A percentile compares a stretch with the other conserved stretches of the same genome.
Evolutionary conservation across 176 grass and related monocot genomes (phyloP).

Genomic region (Ananas comosus): DNA sequence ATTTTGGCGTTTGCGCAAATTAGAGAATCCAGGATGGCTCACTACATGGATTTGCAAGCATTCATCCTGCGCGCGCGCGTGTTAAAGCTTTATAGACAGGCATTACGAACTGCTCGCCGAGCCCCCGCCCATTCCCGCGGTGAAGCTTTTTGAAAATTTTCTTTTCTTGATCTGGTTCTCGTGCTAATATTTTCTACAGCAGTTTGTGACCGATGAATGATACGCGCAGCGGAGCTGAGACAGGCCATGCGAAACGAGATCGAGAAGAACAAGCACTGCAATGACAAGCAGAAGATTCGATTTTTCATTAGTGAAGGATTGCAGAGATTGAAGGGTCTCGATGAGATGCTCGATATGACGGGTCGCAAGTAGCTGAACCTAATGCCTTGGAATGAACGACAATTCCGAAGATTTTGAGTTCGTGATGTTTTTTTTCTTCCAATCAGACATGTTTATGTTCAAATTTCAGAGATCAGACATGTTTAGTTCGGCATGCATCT

Average conservation of each 20-base stretch:
- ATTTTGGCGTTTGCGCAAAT: too few relatives aligned
- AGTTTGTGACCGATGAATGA: conserved; percentile 5
- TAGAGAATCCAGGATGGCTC: conserved; percentile 28
- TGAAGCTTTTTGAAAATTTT: conserved; percentile 22
- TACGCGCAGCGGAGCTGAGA: conserved; percentile 62
- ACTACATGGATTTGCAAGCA: conserved; percentile 56
- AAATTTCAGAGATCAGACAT: too few relatives aligned
- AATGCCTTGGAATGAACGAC: too few relatives aligned
- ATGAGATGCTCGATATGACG: conserved; percentile 93
- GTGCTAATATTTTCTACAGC: conserved; percentile 1
- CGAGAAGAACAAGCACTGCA: conserved; percentile 63
- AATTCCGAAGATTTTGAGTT: too few relatives aligned
- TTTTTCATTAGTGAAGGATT: conserved; percentile 82
- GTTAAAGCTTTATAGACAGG: conserved; percentile 74
- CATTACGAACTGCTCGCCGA: conserved; percentile 34
- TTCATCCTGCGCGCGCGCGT: conserved; percentile 67
- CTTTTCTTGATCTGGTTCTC: not conserved
- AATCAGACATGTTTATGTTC: too few relatives aligned
- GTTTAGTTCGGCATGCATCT: too few relatives aligned
- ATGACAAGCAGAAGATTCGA: conserved; percentile 73
- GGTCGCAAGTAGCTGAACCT: conserved; percentile 32
- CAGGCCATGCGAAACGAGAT: conserved; percentile 62
- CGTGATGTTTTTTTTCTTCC: too few relatives aligned
- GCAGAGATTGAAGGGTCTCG: conserved; percentile 75
- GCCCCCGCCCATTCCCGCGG: conserved; percentile 52